These are phyloP conservation scores for Mycocentrospora acerina DNA, from an alignment of 2,329 filamentous ascomycete genomes.

Conservation along the genomic window DNA sequence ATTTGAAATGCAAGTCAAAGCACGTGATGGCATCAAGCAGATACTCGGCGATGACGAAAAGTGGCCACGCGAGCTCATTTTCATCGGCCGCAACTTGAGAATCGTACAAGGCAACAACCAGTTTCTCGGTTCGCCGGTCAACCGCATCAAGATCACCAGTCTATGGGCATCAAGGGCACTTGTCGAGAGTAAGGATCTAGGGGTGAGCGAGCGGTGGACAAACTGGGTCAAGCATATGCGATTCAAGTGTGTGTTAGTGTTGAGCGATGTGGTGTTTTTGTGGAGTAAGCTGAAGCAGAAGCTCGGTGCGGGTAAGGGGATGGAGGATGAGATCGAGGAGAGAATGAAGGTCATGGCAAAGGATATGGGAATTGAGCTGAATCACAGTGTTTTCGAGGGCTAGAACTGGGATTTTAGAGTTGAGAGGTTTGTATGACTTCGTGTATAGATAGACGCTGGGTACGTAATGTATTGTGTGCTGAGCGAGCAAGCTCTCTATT, in stretches of 20 bases:
- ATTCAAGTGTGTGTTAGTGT: conserved; percentile 76
- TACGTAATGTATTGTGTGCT: too few relatives aligned
- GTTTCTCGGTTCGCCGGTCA: conserved; percentile 83
- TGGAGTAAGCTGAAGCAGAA: conserved; percentile 76
- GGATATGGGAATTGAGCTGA: conserved; percentile 87
- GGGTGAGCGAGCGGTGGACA: conserved; percentile 60
- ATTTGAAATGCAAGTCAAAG: conserved; percentile 79
- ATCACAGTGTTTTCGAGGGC: conserved; percentile 86
- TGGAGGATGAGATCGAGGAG: conserved; percentile 92
- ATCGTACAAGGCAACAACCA: conserved; percentile 95
- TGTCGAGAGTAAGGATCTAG: conserved; percentile 70
- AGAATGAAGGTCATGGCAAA: conserved; percentile 85
- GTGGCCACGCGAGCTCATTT: conserved; percentile 87
- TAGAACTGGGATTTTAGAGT: too few relatives aligned
- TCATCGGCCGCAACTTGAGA: conserved; percentile 86
- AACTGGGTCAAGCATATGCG: conserved; percentile 77
- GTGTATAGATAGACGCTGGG: too few relatives aligned
- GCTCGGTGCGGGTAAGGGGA: conserved; percentile 74
- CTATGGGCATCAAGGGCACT: conserved; percentile 84
- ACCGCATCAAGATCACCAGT: conserved; percentile 91
- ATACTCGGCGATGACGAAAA: conserved; percentile 83
- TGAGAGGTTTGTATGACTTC: too few relatives aligned
- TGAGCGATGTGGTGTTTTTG: conserved; percentile 81
- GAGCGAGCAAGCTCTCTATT: too few relatives aligned
- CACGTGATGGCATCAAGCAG: conserved; percentile 71